Evolutionary conservation across 139 green algal species (phyloP).

Genomic region (Micractinium conductrix): DNA sequence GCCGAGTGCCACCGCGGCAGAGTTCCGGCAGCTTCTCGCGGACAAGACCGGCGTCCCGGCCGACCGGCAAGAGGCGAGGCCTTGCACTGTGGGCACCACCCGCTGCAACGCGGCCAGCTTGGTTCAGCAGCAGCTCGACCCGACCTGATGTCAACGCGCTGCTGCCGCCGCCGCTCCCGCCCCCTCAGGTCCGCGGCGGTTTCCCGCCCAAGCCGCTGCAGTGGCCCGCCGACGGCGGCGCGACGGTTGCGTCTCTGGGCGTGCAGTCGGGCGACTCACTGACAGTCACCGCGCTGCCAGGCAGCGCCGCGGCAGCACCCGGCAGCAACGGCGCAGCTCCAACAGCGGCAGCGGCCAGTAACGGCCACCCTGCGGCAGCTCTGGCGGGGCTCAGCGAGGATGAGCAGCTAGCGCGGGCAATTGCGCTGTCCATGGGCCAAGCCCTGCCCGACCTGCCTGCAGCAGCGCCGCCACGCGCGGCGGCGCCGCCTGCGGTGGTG

Average conservation of each 20-base stretch:
- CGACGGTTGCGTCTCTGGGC: constrained; percentile 33
- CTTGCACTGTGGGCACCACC: neutral
- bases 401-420: constrained; percentile 73
- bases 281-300: constrained; percentile 50
- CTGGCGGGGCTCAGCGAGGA: constrained; percentile 64
- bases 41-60: constrained; percentile 54
- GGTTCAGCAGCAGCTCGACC: neutral
- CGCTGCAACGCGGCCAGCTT: neutral
- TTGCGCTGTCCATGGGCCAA: constrained; percentile 76
- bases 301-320: neutral
- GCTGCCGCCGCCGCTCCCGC: neutral
- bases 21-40: constrained; percentile 57
- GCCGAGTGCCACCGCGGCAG: constrained; percentile 23
- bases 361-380: neutral
- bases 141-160: neutral
- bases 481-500: neutral
- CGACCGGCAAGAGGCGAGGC: constrained; percentile 49
- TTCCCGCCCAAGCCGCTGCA: constrained; percentile 69
- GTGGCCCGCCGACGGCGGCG: neutral
- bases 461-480: constrained; percentile 18
- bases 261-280: constrained; percentile 68
- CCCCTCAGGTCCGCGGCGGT: constrained; percentile 52
- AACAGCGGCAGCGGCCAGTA: neutral
- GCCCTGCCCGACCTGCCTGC: constrained; percentile 8
- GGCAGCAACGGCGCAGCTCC: neutral